Evolutionary conservation across 495 filamentous ascomycete genomes (phyloP).

Genomic region (Umbilicaria muhlenbergii): DNA sequence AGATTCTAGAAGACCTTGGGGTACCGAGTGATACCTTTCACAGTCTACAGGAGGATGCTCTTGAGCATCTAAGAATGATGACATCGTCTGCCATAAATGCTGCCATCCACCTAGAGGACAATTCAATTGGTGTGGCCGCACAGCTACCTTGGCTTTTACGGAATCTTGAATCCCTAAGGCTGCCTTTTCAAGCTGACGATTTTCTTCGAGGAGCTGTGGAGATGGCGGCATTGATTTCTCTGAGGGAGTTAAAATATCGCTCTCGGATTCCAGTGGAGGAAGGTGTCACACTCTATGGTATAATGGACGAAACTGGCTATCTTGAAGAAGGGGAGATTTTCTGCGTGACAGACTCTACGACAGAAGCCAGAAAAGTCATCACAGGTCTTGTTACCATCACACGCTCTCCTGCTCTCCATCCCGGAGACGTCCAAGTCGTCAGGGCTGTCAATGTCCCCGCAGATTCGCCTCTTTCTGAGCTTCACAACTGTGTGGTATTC

Average conservation of each 20-base stretch:
- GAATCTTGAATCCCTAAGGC: constrained; percentile 29
- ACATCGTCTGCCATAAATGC: constrained; percentile 39
- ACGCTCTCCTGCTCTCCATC: constrained; percentile 59
- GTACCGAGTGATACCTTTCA: constrained; percentile 41
- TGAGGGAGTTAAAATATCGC: constrained; percentile 60
- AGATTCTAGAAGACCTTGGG: constrained; percentile 63
- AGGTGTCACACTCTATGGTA: constrained; percentile 59
- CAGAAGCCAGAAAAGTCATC: constrained; percentile 5
- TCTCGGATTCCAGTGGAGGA: constrained; percentile 52
- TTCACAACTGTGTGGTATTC: constrained; percentile 67
- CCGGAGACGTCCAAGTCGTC: constrained; percentile 60
- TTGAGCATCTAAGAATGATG: constrained; percentile 39
- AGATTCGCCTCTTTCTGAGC: constrained; percentile 38
- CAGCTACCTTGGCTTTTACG: constrained; percentile 43
- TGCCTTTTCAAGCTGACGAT: constrained; percentile 45
- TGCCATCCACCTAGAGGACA: constrained; percentile 40
- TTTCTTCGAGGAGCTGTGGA: constrained; percentile 54
- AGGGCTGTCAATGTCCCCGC: constrained; percentile 35
- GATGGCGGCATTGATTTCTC: constrained; percentile 41
- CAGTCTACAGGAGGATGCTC: constrained; percentile 37
- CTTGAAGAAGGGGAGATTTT: constrained; percentile 55
- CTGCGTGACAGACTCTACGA: constrained; percentile 29
- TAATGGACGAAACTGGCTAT: constrained; percentile 67
- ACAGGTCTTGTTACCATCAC: constrained; percentile 39
- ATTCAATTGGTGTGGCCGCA: constrained; percentile 36